These are phyloP conservation scores for Leccinum rimulosum DNA, from an alignment of 768 basidiomycete genomes.

Conservation along the genomic window DNA sequence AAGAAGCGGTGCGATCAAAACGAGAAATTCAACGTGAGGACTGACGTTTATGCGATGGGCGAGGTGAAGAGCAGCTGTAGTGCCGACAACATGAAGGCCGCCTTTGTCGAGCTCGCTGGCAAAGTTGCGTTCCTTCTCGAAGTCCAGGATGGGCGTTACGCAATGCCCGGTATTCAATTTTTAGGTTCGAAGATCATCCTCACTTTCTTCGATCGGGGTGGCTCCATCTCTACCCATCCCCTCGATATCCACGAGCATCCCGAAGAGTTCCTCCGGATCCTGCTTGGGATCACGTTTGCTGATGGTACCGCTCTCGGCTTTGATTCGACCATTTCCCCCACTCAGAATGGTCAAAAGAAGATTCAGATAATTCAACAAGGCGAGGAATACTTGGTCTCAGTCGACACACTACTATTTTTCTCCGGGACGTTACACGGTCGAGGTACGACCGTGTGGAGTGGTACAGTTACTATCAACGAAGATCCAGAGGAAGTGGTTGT, in stretches of 20 bases:
- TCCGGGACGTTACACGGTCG: not conserved
- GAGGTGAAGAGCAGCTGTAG: not conserved
- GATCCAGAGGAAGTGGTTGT: constrained; percentile 1
- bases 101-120: not conserved
- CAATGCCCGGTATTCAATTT: not conserved
- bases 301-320: not conserved
- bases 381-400: not conserved
- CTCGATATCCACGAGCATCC: not conserved
- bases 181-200: not conserved
- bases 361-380: not conserved
- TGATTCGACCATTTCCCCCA: not conserved
- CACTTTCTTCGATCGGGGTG: not conserved
- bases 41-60: not conserved
- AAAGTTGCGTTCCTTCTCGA: not conserved
- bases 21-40: not conserved
- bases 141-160: not conserved
- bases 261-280: not conserved
- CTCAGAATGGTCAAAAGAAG: not conserved
- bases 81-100: not conserved
- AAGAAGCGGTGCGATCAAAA: not conserved
- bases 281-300: not conserved
- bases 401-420: not conserved
- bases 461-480: not conserved
- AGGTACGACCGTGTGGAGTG: constrained; percentile 3
- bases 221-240: not conserved